phyloP scores from a whole-genome alignment of 331 rosid genomes.

The Spiraea crenata region DNA sequence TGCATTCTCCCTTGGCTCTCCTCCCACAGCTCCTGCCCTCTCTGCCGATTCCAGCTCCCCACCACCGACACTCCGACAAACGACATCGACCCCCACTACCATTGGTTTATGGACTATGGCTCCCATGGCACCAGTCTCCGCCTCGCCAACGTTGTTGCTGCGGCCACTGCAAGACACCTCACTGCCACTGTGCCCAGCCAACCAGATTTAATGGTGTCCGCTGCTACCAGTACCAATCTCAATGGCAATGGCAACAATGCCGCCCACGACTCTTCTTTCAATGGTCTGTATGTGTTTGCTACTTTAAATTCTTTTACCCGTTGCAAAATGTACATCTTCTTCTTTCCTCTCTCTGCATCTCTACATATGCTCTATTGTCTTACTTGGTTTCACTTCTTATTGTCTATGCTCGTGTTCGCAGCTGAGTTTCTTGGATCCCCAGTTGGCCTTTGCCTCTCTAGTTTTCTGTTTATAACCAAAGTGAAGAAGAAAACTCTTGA shows the following conservation, averaged over 20 bases:
- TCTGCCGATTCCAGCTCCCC: slow-evolving; percentile 47
- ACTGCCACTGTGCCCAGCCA: background rate
- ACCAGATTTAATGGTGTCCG: background rate
- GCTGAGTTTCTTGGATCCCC: too few species aligned
- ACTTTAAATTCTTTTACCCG: too few species aligned
- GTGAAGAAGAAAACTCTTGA: too few species aligned
- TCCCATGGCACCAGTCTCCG: background rate
- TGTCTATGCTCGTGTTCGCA: too few species aligned
- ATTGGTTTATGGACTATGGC: slow-evolving; percentile 7
- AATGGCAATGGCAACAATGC: slow-evolving; percentile 5
- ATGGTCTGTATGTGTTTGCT: background rate
- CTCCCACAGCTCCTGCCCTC: slow-evolving; percentile 41
- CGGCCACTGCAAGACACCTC: background rate
- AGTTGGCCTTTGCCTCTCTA: background rate
- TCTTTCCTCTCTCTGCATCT: background rate
- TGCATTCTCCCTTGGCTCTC: slow-evolving; percentile 55
- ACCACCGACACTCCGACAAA: slow-evolving; percentile 14
- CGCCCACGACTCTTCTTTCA: background rate
- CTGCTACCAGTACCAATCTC: background rate
- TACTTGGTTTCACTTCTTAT: too few species aligned
- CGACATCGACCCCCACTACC: background rate
- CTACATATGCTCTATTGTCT: background rate
- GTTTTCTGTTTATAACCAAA: background rate
- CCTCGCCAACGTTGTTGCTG: background rate
- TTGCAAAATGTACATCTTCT: background rate